Base-by-base conservation (phyloP, 129 eudicot genomes). In the Lactuca saligna region DNA sequence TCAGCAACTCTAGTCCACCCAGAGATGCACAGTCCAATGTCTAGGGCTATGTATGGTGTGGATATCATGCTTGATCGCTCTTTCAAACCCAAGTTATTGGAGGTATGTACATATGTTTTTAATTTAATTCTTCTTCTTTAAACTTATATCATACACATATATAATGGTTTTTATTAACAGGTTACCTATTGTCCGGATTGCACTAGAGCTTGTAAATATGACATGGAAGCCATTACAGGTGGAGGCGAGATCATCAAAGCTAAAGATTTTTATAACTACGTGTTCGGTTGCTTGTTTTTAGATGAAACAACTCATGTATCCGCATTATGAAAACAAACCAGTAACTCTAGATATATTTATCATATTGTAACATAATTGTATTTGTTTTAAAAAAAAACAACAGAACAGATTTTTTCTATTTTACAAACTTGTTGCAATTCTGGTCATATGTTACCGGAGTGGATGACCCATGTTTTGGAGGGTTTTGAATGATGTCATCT, bases 151-250 rank as follows among this genome's bases (percentile, higher is more conserved):
- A 3, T 37, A 5, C 5, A 65, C 32, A 14, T 4, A n/a, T 53
- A 17, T 13, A 14, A 54, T 65, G 9, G 4, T 12, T 17, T 37
- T 7, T 17, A 3, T 44, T 2, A 34, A 32, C 84, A 91, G 99
- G 97, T 90, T 12, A 94, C 99, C 4, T 94, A 94, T 73, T 94
- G 97, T 79, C 98, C 98, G 0, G 98, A 93, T 57, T 93, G 98
- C 72, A 81, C 75, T 9, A 81, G 98, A 67, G 98, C 95, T 41
- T 85, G 93, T 84, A 90, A 78, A 60, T 90, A 85, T 42, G 96
- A 94, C 62, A 87, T 79, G 71, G 79, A 87, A 70, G 73, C 96
- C 6, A 41, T 94, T 0, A 44, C 69, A 35, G 82, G 82, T 4
- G 84, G 73, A 5, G 86, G 92, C 74, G 84, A 81, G 57, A 75